phyloP scores from a whole-genome alignment of 306 rosid species.

The Gleditsia sinensis region DNA sequence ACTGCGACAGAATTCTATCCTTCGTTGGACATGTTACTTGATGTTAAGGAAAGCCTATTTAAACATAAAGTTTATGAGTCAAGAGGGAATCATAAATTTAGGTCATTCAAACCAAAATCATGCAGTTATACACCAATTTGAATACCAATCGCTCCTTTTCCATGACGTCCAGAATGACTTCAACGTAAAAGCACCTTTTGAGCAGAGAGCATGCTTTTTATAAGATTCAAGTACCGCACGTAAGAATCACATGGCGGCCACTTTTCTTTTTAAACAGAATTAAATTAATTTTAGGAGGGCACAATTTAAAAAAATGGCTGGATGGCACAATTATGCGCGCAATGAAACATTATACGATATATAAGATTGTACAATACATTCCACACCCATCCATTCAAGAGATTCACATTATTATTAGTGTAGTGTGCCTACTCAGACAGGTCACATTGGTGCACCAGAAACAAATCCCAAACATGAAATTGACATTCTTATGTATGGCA shows the following conservation, averaged over 20 bases:
- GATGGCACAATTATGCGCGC: neutral
- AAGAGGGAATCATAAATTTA: neutral
- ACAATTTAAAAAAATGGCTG: neutral
- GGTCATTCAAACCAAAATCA: neutral
- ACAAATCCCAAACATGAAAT: slow-evolving; percentile 8
- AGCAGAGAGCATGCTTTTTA: slow-evolving; percentile 9
- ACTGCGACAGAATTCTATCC: neutral
- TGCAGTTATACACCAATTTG: neutral
- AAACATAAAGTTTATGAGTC: neutral
- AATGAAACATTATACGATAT: neutral
- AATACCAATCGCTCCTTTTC: neutral
- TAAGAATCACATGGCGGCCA: slow-evolving; percentile 55
- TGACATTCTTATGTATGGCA: neutral
- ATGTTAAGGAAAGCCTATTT: neutral
- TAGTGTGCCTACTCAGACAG: neutral
- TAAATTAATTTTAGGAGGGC: slow-evolving; percentile 15
- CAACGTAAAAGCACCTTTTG: slow-evolving; percentile 17
- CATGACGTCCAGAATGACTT: slow-evolving; percentile 8
- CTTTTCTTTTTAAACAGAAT: slow-evolving; percentile 24
- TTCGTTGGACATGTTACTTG: neutral
- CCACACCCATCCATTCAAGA: slow-evolving; percentile 19
- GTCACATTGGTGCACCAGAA: neutral
- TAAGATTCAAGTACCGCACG: slow-evolving; percentile 37
- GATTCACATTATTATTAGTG: neutral
- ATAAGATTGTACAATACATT: neutral